These are phyloP conservation scores for Millerago galiae DNA, from an alignment of 805 yeast genomes.

Conservation along the genomic window DNA sequence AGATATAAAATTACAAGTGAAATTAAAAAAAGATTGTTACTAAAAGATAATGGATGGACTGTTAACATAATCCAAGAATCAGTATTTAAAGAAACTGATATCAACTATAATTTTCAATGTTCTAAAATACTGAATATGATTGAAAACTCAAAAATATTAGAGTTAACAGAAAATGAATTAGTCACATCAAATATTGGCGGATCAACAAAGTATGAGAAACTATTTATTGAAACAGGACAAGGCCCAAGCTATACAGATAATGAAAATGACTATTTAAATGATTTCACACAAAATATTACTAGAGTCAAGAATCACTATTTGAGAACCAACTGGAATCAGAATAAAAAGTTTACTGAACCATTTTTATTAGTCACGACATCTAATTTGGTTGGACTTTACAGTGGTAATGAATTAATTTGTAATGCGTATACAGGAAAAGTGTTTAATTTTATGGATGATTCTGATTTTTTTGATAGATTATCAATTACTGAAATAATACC, in stretches of 20 bases:
- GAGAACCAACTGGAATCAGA: not conserved
- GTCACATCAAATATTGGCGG: constrained; percentile 34
- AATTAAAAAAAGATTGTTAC: not conserved
- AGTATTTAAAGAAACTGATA: constrained; percentile 43
- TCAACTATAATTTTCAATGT: constrained; percentile 30
- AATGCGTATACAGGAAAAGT: constrained; percentile 39
- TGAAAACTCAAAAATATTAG: constrained; percentile 36
- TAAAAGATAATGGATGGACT: constrained; percentile 46
- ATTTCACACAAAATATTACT: constrained; percentile 20
- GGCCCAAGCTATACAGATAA: constrained; percentile 1
- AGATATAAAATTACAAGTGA: not conserved
- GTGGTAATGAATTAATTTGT: constrained; percentile 40
- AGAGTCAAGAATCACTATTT: not conserved
- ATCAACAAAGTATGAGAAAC: constrained; percentile 27
- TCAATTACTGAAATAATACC: constrained; percentile 30
- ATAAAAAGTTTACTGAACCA: not conserved
- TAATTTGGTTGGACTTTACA: constrained; percentile 3
- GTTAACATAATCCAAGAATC: constrained; percentile 31
- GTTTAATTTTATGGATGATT: constrained; percentile 25
- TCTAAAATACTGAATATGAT: constrained; percentile 25
- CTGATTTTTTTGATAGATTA: constrained; percentile 19
- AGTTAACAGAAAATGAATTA: constrained; percentile 33
- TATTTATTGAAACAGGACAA: constrained; percentile 20
- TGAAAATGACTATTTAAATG: constrained; percentile 12
- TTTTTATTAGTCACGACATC: not conserved